These are phyloP conservation scores for Thalassiosira livingstoniorum DNA, from an alignment of 352 stramenopile species.

Conservation along the genomic window DNA sequence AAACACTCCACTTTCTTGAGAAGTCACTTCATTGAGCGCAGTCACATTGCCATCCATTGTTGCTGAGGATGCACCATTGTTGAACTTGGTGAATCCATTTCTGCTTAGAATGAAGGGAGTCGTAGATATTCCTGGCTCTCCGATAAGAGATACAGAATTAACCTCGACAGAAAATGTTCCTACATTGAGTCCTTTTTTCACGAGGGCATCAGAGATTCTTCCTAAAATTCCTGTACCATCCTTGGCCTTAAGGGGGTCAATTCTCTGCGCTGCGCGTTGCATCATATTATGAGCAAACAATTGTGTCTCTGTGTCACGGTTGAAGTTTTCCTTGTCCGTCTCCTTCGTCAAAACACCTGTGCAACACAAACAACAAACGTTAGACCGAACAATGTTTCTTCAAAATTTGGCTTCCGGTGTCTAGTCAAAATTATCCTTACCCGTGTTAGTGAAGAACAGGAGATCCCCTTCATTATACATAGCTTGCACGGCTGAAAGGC, in stretches of 20 bases:
- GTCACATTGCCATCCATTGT: constrained; percentile 47
- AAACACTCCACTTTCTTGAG: constrained; percentile 11
- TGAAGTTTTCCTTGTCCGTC: constrained; percentile 41
- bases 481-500: constrained; percentile 42
- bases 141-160: background rate
- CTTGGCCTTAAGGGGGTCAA: constrained; percentile 40
- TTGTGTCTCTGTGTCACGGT: constrained; percentile 30
- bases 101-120: constrained; percentile 9
- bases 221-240: constrained; percentile 65
- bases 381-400: too few species aligned
- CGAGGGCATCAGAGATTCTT: constrained; percentile 54
- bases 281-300: constrained; percentile 73
- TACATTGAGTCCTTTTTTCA: constrained; percentile 16
- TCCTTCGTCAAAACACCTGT: constrained; percentile 40
- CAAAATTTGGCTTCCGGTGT: too few species aligned
- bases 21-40: background rate
- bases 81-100: constrained; percentile 7
- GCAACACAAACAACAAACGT: too few species aligned
- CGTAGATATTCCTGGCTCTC: background rate
- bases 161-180: background rate
- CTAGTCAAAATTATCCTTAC: too few species aligned
- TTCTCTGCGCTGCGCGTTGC: constrained; percentile 41
- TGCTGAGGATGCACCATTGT: background rate
- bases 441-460: constrained; percentile 73
- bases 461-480: constrained; percentile 67